Base-by-base conservation (phyloP, 495 filamentous ascomycete species). In the Aspergillus diversus region DNA sequence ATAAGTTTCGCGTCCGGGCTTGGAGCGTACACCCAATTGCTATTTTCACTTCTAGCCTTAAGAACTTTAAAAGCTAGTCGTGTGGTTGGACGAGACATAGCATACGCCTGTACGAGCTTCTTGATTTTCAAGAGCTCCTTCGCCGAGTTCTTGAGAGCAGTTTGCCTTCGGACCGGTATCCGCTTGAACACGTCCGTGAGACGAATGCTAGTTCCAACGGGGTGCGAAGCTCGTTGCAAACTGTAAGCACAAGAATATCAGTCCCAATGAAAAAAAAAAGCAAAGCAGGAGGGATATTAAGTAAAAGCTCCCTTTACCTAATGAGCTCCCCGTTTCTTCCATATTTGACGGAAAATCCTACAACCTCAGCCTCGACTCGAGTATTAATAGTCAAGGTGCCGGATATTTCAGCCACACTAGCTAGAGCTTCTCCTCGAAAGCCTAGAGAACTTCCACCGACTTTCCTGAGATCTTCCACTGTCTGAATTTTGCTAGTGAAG, bases 381-480 rank as follows among this genome's bases (percentile, higher is more conserved):
- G 95, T 98, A 4, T 83, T 89, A 37, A 97, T 75, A 1, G 76
- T 80, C 56, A 97, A 63, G 3, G 76, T 64, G 5, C 86, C 81
- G 13, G 83, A 90, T 64, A 96, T 71, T 59, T 91, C 85, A 16
- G 86, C 89, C 33, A 85, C 84, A 71, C 90, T 93, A 0, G 93
- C 91, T 54, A 98, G 74, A 9, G 95, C 93, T 71, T 93, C 87
- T 9, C 95, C 95, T 54, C 95, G 82, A 69, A 99, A 99, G 0
- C 95, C 95, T 42, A 97, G 77, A 3, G 81, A 89, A n/a, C 75
- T 81, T 0, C 88, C 86, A 16, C 87, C 90, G 4, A 91, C 67
- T 13, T 67, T 77, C 51, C 71, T 81, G n/a, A 97, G 79, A 55
- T 98, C 93, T 0, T 88, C 82, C 42, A 91, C 80, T 21, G 80